Evolutionary conservation across 257 asterid species (phyloP).

Genomic region (Jasminum sambac): DNA sequence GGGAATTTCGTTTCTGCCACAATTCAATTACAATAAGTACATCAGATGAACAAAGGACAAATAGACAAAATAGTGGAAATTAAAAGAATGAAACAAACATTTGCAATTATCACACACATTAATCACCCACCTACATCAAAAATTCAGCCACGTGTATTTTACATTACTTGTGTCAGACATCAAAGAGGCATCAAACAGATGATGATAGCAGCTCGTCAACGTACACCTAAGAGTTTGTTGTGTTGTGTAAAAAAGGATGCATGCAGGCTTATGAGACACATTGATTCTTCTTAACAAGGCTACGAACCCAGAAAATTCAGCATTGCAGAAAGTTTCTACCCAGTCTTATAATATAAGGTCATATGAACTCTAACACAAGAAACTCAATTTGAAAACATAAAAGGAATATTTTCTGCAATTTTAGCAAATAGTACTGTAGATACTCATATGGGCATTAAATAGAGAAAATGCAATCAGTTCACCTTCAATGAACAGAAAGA

Average conservation of each 20-base stretch:
- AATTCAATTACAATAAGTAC: slow-evolving; percentile 18
- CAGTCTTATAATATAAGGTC: slow-evolving; percentile 18
- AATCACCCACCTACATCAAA: neutral
- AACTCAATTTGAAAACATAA: neutral
- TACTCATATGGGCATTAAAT: slow-evolving; percentile 1
- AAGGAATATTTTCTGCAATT: neutral
- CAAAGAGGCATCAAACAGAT: neutral
- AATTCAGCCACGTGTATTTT: neutral
- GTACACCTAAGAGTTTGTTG: neutral
- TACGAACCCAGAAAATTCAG: neutral
- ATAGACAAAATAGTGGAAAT: slow-evolving; percentile 7
- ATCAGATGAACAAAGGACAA: slow-evolving; percentile 15
- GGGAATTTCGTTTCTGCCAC: slow-evolving; percentile 60
- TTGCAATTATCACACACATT: neutral
- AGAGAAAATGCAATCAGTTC: slow-evolving; percentile 12
- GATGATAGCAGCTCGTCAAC: neutral
- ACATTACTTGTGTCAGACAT: slow-evolving; percentile 9
- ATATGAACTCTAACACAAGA: neutral
- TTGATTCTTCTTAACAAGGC: slow-evolving; percentile 5
- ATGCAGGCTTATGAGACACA: slow-evolving; percentile 11
- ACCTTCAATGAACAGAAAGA: slow-evolving; percentile 67
- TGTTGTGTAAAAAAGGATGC: neutral
- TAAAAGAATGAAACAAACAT: neutral
- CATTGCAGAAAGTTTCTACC: slow-evolving; percentile 15
- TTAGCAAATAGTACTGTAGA: slow-evolving; percentile 4